Conservation (phyloP, 352 stramenopile genomes). For the Phytophthora fragariae region DNA sequence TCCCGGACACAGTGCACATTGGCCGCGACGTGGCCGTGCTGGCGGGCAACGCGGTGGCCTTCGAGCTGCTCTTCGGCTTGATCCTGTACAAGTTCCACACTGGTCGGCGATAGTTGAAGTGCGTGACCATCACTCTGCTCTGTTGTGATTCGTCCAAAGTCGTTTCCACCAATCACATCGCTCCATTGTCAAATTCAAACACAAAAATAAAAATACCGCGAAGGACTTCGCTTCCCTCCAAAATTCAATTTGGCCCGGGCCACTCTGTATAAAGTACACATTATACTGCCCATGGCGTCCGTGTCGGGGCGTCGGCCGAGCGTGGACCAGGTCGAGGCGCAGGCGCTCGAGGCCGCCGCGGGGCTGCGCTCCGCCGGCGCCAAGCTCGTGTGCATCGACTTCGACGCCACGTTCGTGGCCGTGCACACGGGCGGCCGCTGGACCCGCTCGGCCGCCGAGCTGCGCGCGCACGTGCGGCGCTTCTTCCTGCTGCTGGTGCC, state of each 20-base stretch:
- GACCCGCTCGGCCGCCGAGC: conserved; percentile 45
- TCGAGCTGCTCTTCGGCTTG: conserved; percentile 50
- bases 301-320: conserved; percentile 22
- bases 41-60: conserved; percentile 34
- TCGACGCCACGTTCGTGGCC: conserved; percentile 82
- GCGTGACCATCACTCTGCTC: conserved; percentile 1
- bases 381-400: conserved; percentile 86
- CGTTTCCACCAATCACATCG: neutral
- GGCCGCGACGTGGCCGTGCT: conserved; percentile 50
- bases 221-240: conserved; percentile 13
- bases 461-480: conserved; percentile 61
- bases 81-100: conserved; percentile 77
- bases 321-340: conserved; percentile 32
- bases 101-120: conserved; percentile 42
- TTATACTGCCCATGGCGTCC: conserved; percentile 24
- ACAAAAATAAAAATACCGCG: neutral
- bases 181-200: conserved; percentile 1
- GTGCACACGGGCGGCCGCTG: conserved; percentile 80
- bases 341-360: conserved; percentile 48
- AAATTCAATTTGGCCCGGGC: conserved; percentile 12
- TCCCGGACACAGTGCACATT: conserved; percentile 50
- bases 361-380: conserved; percentile 48
- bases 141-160: neutral
- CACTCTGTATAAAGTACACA: conserved; percentile 17
- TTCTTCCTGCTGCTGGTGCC: conserved; percentile 75